A percentile compares a stretch with the other conserved stretches of the same genome.
Conservation (phyloP, 306 rosid genomes). For the Sechiopsis laciniata region DNA sequence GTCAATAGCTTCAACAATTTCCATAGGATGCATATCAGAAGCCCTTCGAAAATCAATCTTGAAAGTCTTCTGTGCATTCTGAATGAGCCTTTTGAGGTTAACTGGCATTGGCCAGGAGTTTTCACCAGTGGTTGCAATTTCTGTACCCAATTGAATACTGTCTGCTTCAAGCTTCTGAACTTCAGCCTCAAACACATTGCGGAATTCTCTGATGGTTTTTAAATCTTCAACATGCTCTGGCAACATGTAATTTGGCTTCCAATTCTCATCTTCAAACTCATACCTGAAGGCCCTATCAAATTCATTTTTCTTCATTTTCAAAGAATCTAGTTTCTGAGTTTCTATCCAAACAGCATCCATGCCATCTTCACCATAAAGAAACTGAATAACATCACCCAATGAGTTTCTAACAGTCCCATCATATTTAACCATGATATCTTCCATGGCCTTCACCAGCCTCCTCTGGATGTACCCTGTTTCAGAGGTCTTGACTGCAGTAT, state of each 20-base stretch:
- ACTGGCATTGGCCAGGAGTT: constrained; percentile 90
- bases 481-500: constrained; percentile 97
- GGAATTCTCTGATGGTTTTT: constrained; percentile 90
- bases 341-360: constrained; percentile 99
- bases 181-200: constrained; percentile 95
- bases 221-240: constrained; percentile 92
- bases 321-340: constrained; percentile 85
- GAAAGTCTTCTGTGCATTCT: constrained; percentile 95
- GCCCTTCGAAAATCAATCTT: constrained; percentile 92
- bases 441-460: constrained; percentile 99
- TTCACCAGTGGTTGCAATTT: constrained; percentile 80
- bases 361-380: constrained; percentile 97
- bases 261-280: constrained; percentile 84
- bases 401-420: constrained; percentile 99
- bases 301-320: constrained; percentile 83
- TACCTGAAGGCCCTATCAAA: constrained; percentile 75
- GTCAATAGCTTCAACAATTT: constrained; percentile 96
- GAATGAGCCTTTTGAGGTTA: constrained; percentile 89
- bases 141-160: constrained; percentile 77
- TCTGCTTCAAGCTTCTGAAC: constrained; percentile 84
- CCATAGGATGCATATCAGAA: constrained; percentile 99
- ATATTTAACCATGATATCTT: constrained; percentile 97
- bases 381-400: constrained; percentile 94
- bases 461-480: constrained; percentile 98
- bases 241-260: constrained; percentile 95